These are phyloP conservation scores for Alectoria sarmentosa DNA, from an alignment of 495 filamentous ascomycete species.

Conservation along the genomic window DNA sequence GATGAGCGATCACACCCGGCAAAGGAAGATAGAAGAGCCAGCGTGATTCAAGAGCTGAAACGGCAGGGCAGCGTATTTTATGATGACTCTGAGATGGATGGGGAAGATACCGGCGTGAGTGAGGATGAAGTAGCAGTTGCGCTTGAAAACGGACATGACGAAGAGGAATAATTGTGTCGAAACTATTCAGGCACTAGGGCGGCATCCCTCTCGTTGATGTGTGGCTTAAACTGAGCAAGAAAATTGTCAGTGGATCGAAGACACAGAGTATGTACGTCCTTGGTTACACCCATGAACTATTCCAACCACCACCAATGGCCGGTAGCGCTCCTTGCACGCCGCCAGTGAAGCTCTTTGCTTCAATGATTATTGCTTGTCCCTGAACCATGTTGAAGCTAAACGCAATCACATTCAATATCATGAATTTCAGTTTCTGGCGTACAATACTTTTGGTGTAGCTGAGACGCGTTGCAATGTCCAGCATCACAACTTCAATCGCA, in stretches of 20 bases:
- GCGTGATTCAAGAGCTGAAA: constrained; percentile 51
- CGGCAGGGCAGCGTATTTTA: constrained; percentile 58
- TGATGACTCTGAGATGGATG: constrained; percentile 35
- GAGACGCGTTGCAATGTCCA: not conserved
- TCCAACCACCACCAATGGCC: not conserved
- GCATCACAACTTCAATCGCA: not conserved
- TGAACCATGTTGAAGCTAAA: not conserved
- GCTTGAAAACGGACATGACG: constrained; percentile 16
- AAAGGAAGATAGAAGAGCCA: constrained; percentile 30
- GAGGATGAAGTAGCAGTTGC: constrained; percentile 20
- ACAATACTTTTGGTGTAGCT: not conserved
- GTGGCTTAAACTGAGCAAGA: too few relatives aligned
- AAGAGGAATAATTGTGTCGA: constrained; percentile 6
- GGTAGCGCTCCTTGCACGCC: not conserved
- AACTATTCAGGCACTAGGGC: too few relatives aligned
- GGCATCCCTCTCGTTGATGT: too few relatives aligned
- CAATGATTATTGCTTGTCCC: not conserved
- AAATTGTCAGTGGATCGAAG: too few relatives aligned
- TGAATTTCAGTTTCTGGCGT: not conserved
- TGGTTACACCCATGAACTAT: not conserved
- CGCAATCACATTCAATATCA: not conserved
- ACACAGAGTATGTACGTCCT: too few relatives aligned
- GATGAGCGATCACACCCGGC: constrained; percentile 25
- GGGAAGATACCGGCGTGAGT: constrained; percentile 26
- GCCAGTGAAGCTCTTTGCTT: not conserved